Conservation (phyloP, 1,139 yeast genomes). For the Zhuliangozyma parablackwelliae region DNA sequence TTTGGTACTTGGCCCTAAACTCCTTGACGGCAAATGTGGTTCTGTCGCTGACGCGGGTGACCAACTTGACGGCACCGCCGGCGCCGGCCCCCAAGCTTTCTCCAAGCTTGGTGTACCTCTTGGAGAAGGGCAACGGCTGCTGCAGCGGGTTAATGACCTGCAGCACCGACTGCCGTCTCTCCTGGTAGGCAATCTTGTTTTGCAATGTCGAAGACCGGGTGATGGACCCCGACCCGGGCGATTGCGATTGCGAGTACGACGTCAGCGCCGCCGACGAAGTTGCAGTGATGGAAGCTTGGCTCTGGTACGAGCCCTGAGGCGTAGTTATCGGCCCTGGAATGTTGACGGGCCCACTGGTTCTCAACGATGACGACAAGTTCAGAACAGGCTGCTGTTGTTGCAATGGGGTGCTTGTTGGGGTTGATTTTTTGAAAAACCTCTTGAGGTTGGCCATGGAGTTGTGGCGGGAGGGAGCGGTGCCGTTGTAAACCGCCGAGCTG, state of each 20-base stretch:
- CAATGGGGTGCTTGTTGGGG: conserved; percentile 17
- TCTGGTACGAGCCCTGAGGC: conserved; percentile 11
- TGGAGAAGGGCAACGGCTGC: conserved; percentile 52
- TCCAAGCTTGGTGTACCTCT: conserved; percentile 77
- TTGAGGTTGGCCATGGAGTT: conserved; percentile 74
- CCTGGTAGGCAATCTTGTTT: conserved; percentile 30
- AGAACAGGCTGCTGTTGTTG: conserved; percentile 16
- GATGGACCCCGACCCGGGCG: conserved; percentile 25
- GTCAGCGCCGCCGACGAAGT: neutral
- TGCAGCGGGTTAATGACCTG: conserved; percentile 24
- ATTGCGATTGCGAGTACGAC: conserved; percentile 29
- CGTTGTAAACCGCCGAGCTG: conserved; percentile 13
- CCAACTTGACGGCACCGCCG: conserved; percentile 84
- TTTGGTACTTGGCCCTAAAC: conserved; percentile 71
- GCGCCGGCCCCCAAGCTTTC: conserved; percentile 94
- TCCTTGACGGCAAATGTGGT: conserved; percentile 88
- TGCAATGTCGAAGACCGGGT: conserved; percentile 27
- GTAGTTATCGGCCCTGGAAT: conserved; percentile 11
- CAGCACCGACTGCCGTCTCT: conserved; percentile 38
- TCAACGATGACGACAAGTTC: conserved; percentile 38
- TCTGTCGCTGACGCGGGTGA: conserved; percentile 64
- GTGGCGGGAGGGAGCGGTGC: conserved; percentile 38
- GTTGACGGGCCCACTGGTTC: conserved; percentile 20
- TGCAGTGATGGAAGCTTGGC: neutral
- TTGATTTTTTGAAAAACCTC: conserved; percentile 52